phyloP scores from a whole-genome alignment of 495 filamentous ascomycete species.

The Podospora australis region DNA sequence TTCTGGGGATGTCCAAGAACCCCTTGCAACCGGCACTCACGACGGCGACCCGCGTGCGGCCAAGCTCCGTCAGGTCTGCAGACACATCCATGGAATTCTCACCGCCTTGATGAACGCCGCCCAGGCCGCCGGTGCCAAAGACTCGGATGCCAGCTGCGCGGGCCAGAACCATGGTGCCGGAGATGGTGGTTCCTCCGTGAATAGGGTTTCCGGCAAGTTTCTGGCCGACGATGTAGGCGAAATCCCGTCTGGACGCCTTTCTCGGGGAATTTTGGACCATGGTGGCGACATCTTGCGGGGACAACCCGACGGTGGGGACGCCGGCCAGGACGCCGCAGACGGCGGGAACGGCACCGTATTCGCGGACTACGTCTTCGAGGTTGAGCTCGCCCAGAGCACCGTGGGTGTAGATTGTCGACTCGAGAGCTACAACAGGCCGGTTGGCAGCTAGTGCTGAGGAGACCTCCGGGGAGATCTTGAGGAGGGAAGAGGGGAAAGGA shows the following conservation, averaged over 20 bases:
- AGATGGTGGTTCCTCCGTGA: conserved; percentile 87
- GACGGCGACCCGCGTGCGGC: conserved; percentile 84
- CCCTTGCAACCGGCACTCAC: conserved; percentile 90
- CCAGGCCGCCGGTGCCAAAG: conserved; percentile 79
- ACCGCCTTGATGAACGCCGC: conserved; percentile 89
- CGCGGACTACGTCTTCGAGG: conserved; percentile 70
- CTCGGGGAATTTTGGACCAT: conserved; percentile 62
- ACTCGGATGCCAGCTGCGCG: conserved; percentile 83
- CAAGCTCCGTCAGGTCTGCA: conserved; percentile 90
- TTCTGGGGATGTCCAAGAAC: conserved; percentile 86
- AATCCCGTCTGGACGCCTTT: conserved; percentile 82
- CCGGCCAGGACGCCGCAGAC: conserved; percentile 83
- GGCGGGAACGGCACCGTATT: conserved; percentile 82
- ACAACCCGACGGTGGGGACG: conserved; percentile 71
- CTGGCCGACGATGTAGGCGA: conserved; percentile 63
- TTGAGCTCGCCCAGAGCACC: conserved; percentile 83
- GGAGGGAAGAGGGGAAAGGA: conserved; percentile 42
- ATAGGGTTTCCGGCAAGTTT: conserved; percentile 56
- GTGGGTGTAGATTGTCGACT: conserved; percentile 71
- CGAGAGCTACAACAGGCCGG: conserved; percentile 81
- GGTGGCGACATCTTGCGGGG: conserved; percentile 57
- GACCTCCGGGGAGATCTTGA: conserved; percentile 78
- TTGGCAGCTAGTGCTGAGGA: conserved; percentile 62
- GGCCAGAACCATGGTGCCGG: conserved; percentile 87
- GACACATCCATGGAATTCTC: conserved; percentile 87